These are phyloP conservation scores for Yarrowia osloensis DNA, from an alignment of 805 yeast genomes.

Conservation along the genomic window DNA sequence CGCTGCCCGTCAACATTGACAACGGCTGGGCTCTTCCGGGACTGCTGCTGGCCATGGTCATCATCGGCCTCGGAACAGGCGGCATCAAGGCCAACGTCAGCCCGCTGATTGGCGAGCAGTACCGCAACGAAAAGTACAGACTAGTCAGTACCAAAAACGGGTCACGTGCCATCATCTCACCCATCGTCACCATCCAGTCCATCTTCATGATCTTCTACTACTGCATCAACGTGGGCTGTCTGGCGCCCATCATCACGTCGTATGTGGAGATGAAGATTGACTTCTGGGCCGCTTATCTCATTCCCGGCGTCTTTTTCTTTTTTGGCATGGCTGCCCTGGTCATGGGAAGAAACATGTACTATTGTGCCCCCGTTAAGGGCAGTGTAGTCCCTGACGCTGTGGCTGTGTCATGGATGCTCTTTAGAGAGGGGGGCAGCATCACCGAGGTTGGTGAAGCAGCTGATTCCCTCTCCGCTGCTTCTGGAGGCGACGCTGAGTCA, in stretches of 20 bases:
- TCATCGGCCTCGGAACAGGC: constrained; percentile 77
- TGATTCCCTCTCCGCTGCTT: background rate
- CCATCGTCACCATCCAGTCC: constrained; percentile 68
- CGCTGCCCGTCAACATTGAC: constrained; percentile 59
- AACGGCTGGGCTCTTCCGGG: constrained; percentile 63
- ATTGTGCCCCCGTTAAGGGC: constrained; percentile 62
- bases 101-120: constrained; percentile 76
- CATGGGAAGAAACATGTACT: constrained; percentile 56
- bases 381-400: constrained; percentile 59
- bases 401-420: constrained; percentile 48
- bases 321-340: constrained; percentile 57
- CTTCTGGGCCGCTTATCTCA: constrained; percentile 63
- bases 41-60: constrained; percentile 54
- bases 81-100: constrained; percentile 77
- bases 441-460: too few species aligned
- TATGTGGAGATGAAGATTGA: constrained; percentile 66
- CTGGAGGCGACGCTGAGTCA: too few species aligned
- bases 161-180: constrained; percentile 59
- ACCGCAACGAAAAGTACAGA: constrained; percentile 59
- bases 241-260: constrained; percentile 75
- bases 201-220: constrained; percentile 76
- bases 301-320: constrained; percentile 70
- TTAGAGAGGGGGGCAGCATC: constrained; percentile 47
- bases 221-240: constrained; percentile 73
- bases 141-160: constrained; percentile 56